Conservation (phyloP, 768 basidiomycete genomes). For the Agaricus blazei region DNA sequence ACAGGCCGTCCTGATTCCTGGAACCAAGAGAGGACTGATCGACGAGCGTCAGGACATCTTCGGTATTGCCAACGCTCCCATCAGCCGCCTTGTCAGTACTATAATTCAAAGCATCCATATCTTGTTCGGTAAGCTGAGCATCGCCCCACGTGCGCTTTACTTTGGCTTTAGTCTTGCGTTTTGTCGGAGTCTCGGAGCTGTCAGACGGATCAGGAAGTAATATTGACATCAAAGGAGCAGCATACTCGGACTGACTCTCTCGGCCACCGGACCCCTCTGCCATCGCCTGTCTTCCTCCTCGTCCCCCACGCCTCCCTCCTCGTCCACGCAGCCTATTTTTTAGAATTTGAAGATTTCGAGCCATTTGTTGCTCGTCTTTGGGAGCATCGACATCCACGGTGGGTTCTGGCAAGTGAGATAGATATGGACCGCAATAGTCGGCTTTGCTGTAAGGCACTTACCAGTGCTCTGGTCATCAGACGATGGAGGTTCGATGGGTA, state of each 20-base stretch:
- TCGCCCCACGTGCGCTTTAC: conserved; percentile 91
- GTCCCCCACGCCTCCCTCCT: conserved; percentile 55
- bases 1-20: conserved; percentile 63
- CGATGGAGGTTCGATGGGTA: conserved; percentile 41
- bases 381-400: conserved; percentile 36
- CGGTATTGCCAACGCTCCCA: conserved; percentile 23
- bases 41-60: conserved; percentile 58
- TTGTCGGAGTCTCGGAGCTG: conserved; percentile 61
- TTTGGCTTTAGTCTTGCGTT: conserved; percentile 63
- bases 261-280: conserved; percentile 38
- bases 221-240: conserved; percentile 2
- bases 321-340: conserved; percentile 80
- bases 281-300: conserved; percentile 41
- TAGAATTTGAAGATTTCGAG: conserved; percentile 86
- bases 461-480: conserved; percentile 61
- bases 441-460: conserved; percentile 21
- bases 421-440: conserved; percentile 12
- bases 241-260: conserved; percentile 71
- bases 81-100: conserved; percentile 51
- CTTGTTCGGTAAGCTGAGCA: conserved; percentile 69
- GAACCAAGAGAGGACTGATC: conserved; percentile 74
- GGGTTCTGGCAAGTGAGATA: conserved; percentile 34
- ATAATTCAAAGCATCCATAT: conserved; percentile 94
- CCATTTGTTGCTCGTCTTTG: conserved; percentile 85
- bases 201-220: background rate